These are phyloP conservation scores for Neocucurbitaria cava DNA, from an alignment of 2,329 filamentous ascomycete species.

Conservation along the genomic window DNA sequence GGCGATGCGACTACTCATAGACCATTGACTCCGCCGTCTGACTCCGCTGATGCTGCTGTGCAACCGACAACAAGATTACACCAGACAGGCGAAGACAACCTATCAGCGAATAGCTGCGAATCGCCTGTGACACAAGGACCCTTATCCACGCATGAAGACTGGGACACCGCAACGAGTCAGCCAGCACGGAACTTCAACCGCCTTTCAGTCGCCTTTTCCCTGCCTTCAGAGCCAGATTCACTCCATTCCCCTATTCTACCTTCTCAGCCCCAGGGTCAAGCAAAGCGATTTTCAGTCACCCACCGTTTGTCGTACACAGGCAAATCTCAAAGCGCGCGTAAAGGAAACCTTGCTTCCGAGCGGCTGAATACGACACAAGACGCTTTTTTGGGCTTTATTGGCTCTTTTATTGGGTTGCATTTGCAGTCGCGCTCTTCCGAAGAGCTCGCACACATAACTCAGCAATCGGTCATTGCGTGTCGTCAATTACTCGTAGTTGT, in stretches of 20 bases:
- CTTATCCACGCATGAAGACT: slow-evolving; percentile 32
- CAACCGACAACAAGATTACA: slow-evolving; percentile 35
- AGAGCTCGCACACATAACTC: slow-evolving; percentile 81
- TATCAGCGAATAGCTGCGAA: slow-evolving; percentile 56
- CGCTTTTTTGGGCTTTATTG: slow-evolving; percentile 86
- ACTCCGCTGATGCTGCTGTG: slow-evolving; percentile 41
- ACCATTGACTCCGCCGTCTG: slow-evolving; percentile 49
- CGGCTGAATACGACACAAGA: slow-evolving; percentile 82
- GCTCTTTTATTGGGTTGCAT: slow-evolving; percentile 92
- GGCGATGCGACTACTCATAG: slow-evolving; percentile 40
- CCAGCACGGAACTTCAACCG: slow-evolving; percentile 39
- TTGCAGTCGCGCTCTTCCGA: slow-evolving; percentile 89
- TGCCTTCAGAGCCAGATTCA: slow-evolving; percentile 47
- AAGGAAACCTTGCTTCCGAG: slow-evolving; percentile 81
- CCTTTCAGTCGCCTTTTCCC: slow-evolving; percentile 46
- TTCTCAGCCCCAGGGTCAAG: slow-evolving; percentile 34
- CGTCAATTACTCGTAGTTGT: slow-evolving; percentile 79
- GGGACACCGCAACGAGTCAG: slow-evolving; percentile 37
- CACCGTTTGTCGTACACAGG: slow-evolving; percentile 81
- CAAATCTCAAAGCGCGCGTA: slow-evolving; percentile 66
- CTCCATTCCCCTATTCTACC: slow-evolving; percentile 39
- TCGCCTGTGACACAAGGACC: slow-evolving; percentile 44
- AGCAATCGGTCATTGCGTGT: slow-evolving; percentile 83
- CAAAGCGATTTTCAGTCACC: slow-evolving; percentile 62
- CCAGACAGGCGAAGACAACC: slow-evolving; percentile 27